Base-by-base conservation (phyloP, 257 asterid genomes). In the Nyctanthes arbortristis region DNA sequence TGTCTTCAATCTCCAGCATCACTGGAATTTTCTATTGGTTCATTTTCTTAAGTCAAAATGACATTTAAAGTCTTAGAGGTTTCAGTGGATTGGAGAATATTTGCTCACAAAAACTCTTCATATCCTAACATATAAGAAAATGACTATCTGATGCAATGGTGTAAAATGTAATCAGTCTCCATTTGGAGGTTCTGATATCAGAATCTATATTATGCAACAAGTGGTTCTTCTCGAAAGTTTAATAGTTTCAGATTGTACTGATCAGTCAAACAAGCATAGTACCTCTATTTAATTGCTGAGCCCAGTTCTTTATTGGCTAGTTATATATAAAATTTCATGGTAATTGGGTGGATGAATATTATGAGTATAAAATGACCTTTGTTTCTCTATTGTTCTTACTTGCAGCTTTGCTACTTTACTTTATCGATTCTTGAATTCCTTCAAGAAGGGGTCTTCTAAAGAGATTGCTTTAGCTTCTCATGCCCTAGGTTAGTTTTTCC, bases 391-490 rank as follows among this genome's bases (percentile, higher is more conserved):
- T 3, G 31, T 59, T 47, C 28, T 74, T 28, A 45, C 55, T 61
- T 77, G 68, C 77, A 77, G 81, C 63, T 77, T 77, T 31, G 81
- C 81, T 3, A 72, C 77, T 55, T 32, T 79, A 52, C 62, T 77
- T 0, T 70, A 80, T 61, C 63, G 79, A 61, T 76, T 75, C 56
- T 63, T 75, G 49, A 62, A 68, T 64, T 80, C 81, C 18, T 58
- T 76, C 61, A 76, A 68, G 56, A 69, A 47, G 71, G 81, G 79
- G 31, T 68, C 81, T 39, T 30, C 77, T 45, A 72, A 75, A 36
- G 84, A 80, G 76, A 76, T 76, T 68, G 77, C 39, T 69, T 62
- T 72, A 35, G 81, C 84, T 59, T 73, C 69, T 65, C 73, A 54
- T 10, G 74, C 70, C 58, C 64, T 80, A 12, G 84, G 81, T 79